Percentiles rank a stretch among this genome's conserved stretches.
Evolutionary conservation across 2,329 filamentous ascomycete species (phyloP).

Genomic region (Metarhizium album): DNA sequence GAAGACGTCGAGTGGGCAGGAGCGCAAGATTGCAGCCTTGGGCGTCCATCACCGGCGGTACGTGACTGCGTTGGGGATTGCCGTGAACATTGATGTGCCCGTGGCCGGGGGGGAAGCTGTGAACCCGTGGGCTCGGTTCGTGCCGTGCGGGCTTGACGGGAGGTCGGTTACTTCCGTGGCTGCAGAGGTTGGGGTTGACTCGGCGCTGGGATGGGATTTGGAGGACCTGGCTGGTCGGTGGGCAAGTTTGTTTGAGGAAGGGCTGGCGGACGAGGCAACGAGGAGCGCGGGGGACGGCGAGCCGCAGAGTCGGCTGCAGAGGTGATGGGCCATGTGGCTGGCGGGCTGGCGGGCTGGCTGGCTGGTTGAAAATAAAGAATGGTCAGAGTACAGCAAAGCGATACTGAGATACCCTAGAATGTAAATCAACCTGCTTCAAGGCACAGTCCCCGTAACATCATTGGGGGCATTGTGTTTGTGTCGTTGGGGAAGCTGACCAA

Average conservation of each 20-base stretch:
- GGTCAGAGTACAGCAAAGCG: neutral
- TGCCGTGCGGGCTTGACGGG: slow-evolving; percentile 79
- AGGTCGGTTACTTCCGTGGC: slow-evolving; percentile 68
- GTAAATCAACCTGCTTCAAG: neutral
- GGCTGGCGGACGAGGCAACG: slow-evolving; percentile 17
- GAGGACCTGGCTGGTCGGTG: slow-evolving; percentile 19
- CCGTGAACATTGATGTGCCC: slow-evolving; percentile 63
- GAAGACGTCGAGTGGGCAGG: slow-evolving; percentile 14
- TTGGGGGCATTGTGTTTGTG: neutral
- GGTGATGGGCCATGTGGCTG: too few species aligned
- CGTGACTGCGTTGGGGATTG: slow-evolving; percentile 75
- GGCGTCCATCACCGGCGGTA: slow-evolving; percentile 85
- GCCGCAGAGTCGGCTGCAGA: neutral
- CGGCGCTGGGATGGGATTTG: slow-evolving; percentile 16
- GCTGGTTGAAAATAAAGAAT: too few species aligned
- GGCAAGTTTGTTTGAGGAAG: slow-evolving; percentile 24
- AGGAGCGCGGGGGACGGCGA: slow-evolving; percentile 10
- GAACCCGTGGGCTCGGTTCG: slow-evolving; percentile 59
- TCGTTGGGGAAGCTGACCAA: neutral
- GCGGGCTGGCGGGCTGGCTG: neutral
- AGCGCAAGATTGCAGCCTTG: slow-evolving; percentile 74
- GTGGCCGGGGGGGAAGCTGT: slow-evolving; percentile 22
- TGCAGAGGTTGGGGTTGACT: slow-evolving; percentile 30
- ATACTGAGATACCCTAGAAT: neutral
- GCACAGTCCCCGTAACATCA: neutral